A percentile compares a stretch with the other conserved stretches of the same genome.
These are phyloP conservation scores for Sinapis alba DNA, from an alignment of 441 rosid species.

Conservation along the genomic window DNA sequence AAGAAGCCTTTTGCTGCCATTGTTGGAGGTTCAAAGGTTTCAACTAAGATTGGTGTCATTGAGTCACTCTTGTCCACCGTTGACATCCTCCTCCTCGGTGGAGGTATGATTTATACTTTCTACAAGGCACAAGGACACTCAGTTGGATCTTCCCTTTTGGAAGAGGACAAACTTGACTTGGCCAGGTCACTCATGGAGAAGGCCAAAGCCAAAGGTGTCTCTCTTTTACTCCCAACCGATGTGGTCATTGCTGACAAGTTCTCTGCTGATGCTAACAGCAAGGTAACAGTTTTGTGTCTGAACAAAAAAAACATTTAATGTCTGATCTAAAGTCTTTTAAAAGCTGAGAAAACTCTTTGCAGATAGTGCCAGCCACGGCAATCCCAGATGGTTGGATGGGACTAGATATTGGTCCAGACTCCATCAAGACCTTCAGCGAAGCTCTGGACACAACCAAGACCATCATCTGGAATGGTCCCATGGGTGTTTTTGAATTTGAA, in stretches of 20 bases:
- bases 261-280: slow-evolving; percentile 81
- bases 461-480: slow-evolving; percentile 97
- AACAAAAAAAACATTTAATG: background rate
- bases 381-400: slow-evolving; percentile 99
- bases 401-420: slow-evolving; percentile 88
- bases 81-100: slow-evolving; percentile 80
- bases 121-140: slow-evolving; percentile 84
- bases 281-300: slow-evolving; percentile 46
- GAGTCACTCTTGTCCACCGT: slow-evolving; percentile 81
- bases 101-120: slow-evolving; percentile 93
- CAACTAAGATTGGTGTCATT: slow-evolving; percentile 87
- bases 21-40: slow-evolving; percentile 93
- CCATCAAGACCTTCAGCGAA: slow-evolving; percentile 72
- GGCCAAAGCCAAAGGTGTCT: slow-evolving; percentile 85
- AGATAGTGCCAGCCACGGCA: slow-evolving; percentile 73
- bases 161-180: slow-evolving; percentile 86
- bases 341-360: slow-evolving; percentile 36
- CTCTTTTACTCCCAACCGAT: slow-evolving; percentile 79
- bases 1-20: slow-evolving; percentile 98
- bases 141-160: slow-evolving; percentile 90
- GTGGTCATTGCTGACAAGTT: slow-evolving; percentile 91
- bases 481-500: slow-evolving; percentile 93
- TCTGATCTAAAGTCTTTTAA: background rate
- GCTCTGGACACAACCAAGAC: slow-evolving; percentile 77
- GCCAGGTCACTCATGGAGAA: slow-evolving; percentile 80